Percentiles rank a stretch among this genome's conserved stretches.
Conservation (phyloP, 192 early-diverging fungal genomes). For the Dissophora globulifera region DNA sequence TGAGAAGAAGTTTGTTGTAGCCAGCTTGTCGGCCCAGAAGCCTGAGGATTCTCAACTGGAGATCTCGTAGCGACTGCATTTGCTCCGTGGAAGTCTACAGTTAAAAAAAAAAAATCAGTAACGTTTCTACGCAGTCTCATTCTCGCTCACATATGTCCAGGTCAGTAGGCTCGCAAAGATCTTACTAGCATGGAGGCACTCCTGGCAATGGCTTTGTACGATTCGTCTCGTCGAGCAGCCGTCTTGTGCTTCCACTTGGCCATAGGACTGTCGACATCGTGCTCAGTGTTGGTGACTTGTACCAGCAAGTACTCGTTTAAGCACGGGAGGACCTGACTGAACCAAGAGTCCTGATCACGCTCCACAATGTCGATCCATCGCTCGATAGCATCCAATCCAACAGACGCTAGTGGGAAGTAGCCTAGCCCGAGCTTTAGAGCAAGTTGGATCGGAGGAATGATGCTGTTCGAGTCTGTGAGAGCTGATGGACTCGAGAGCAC, state of each 20-base stretch:
- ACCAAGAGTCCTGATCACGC: slow-evolving; percentile 38
- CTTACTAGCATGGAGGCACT: slow-evolving; percentile 17
- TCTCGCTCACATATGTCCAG: background rate
- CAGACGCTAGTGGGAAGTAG: slow-evolving; percentile 68
- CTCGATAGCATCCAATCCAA: slow-evolving; percentile 73
- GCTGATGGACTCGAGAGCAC: slow-evolving; percentile 70
- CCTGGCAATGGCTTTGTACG: slow-evolving; percentile 19
- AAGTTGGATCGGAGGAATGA: slow-evolving; percentile 69
- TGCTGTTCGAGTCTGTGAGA: slow-evolving; percentile 59
- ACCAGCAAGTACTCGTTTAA: slow-evolving; percentile 75
- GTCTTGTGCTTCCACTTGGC: slow-evolving; percentile 8
- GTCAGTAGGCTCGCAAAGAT: background rate
- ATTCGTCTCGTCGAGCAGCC: background rate
- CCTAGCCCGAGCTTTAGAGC: slow-evolving; percentile 74
- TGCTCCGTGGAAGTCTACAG: slow-evolving; percentile 27
- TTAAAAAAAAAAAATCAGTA: background rate
- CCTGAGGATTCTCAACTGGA: slow-evolving; percentile 70
- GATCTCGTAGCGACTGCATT: slow-evolving; percentile 53
- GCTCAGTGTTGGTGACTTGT: slow-evolving; percentile 39
- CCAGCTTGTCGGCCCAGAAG: slow-evolving; percentile 74
- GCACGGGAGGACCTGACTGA: slow-evolving; percentile 64
- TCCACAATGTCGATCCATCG: slow-evolving; percentile 55
- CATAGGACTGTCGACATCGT: slow-evolving; percentile 2
- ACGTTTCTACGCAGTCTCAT: too few relatives aligned
- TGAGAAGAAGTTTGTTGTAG: slow-evolving; percentile 60